Base-by-base conservation (phyloP, 108 stramenopile species). In the Hondaea fermentalgiana region DNA sequence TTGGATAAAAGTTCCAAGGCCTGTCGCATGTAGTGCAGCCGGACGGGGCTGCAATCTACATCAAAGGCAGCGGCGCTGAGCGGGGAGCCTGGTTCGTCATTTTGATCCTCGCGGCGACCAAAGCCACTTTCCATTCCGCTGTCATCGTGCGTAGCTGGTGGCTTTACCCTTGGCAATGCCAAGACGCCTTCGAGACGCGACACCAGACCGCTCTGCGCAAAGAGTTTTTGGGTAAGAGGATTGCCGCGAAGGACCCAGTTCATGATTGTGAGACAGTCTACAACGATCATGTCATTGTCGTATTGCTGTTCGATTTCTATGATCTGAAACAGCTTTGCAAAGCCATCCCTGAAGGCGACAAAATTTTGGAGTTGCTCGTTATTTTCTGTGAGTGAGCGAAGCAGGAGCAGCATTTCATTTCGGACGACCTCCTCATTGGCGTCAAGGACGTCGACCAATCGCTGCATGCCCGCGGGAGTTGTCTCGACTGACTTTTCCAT, bases 351-450 rank as follows among this genome's bases (percentile, higher is more conserved):
- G 51, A 83, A 83, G n/a, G 76, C 76, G 49, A 83, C 76, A 23
- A 83, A 83, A 45, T 83, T 83, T 45, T 83, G 76, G 23, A 83
- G 76, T 23, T 83, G 76, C 51, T 83, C 76, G 51, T 83, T 83
- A 12, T 53, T 53, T 45, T 83, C 76, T 6, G 76, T 83, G 23
- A 83, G 76, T 2, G 51, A 53, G 6, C 51, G 45, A 21, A 83
- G 76, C 76, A 83, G 76, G n/a, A 47, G 51, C 19, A 83, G 76
- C 76, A 83, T 83, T 12, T 53, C 49, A 23, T 83, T 83, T 6
- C 76, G 76, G 43, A 83, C 76, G 51, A 53, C 76, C 2, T 83
- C 76, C 23, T 83, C 76, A 12, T 45, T 53, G 49, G 45, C 76
- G 49, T 83, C 76, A 2, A 83, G 76, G 12, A 83, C 76, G 76